Evolutionary conservation across 371 early-diverging fungal genomes (phyloP).

Genomic region (Amoeboaphelidium protococcarum): DNA sequence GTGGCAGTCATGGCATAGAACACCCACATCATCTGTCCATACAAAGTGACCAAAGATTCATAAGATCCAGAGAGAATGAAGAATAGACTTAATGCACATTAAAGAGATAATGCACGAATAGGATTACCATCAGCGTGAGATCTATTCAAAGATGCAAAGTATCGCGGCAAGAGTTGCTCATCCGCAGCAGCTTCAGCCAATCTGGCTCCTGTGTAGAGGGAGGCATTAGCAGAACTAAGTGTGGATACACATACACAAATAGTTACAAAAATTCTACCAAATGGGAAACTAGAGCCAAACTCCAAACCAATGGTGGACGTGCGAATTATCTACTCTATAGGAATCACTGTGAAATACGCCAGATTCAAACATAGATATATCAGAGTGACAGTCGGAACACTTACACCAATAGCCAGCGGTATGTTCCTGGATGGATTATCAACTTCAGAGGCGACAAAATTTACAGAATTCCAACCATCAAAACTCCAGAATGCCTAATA

Average conservation of each 20-base stretch:
- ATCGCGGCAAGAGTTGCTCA: background rate
- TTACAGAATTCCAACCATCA: background rate
- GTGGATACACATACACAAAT: background rate
- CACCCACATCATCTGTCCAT: background rate
- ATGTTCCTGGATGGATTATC: background rate
- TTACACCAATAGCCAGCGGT: background rate
- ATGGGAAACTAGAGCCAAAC: background rate
- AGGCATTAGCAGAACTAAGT: background rate
- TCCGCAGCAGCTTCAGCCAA: background rate
- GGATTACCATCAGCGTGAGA: background rate
- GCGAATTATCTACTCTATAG: background rate
- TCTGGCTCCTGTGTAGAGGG: background rate
- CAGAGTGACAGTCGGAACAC: background rate
- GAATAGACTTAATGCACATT: background rate
- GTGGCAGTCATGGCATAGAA: background rate
- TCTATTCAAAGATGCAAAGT: background rate
- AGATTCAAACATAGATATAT: background rate
- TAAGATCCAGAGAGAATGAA: background rate
- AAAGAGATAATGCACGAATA: background rate
- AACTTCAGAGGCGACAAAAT: background rate
- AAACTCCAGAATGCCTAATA: background rate
- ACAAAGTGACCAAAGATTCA: background rate
- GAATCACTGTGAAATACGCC: background rate
- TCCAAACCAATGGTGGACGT: background rate
- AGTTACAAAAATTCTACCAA: background rate